These are phyloP conservation scores for Zanthoxylum bungeanum DNA, from an alignment of 345 rosid species.

Conservation along the genomic window DNA sequence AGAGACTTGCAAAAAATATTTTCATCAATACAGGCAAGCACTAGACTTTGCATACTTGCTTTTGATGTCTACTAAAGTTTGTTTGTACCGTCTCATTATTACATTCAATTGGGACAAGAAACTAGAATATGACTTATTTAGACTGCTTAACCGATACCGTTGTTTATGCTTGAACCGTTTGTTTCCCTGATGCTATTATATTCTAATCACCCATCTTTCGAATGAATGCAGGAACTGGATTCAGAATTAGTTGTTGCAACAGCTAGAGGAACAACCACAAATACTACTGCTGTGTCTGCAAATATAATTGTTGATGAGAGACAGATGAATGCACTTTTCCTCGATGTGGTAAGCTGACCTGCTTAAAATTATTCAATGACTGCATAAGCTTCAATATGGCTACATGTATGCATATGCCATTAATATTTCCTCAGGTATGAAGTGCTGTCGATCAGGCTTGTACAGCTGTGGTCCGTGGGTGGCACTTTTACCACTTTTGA, in stretches of 20 bases:
- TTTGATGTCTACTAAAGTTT: background rate
- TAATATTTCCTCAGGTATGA: background rate
- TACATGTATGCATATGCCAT: background rate
- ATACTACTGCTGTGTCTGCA: conserved; percentile 84
- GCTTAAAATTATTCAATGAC: background rate
- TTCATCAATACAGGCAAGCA: conserved; percentile 75
- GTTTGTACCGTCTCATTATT: background rate
- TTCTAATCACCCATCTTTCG: conserved; percentile 5
- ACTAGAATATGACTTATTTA: background rate
- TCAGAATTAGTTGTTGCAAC: conserved; percentile 86
- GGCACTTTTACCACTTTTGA: background rate
- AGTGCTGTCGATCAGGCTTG: background rate
- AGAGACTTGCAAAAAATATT: conserved; percentile 89
- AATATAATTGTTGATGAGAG: conserved; percentile 83
- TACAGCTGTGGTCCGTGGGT: background rate
- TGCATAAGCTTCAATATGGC: background rate
- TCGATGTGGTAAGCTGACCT: conserved; percentile 68
- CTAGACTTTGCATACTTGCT: background rate
- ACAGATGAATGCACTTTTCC: conserved; percentile 97
- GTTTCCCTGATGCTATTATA: background rate
- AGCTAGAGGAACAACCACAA: conserved; percentile 60
- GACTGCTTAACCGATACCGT: background rate
- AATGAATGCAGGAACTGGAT: conserved; percentile 68
- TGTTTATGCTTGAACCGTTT: background rate
- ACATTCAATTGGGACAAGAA: background rate